A percentile compares a stretch with the other conserved stretches of the same genome.
Conservation (phyloP, 352 stramenopile species). For the Phytophthora nicotianae region DNA sequence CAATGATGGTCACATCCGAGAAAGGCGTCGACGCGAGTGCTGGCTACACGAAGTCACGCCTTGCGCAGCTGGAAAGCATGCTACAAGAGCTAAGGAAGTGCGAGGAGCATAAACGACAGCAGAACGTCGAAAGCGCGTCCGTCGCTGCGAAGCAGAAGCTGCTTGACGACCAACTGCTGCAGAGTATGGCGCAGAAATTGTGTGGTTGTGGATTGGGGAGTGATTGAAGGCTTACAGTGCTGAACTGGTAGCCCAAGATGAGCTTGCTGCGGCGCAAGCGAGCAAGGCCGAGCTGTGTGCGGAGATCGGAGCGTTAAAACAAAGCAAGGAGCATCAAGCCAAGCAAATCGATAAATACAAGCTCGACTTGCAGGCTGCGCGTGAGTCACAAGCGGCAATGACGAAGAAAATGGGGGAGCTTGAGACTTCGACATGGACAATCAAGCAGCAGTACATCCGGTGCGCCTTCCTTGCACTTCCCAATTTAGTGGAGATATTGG, state of each 20-base stretch:
- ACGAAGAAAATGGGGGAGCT: slow-evolving; percentile 52
- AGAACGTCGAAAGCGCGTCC: slow-evolving; percentile 55
- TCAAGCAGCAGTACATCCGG: slow-evolving; percentile 69
- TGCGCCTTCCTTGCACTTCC: slow-evolving; percentile 19
- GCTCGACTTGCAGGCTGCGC: slow-evolving; percentile 47
- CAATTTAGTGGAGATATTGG: neutral
- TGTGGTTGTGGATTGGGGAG: neutral
- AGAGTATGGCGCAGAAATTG: slow-evolving; percentile 31
- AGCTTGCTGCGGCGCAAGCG: slow-evolving; percentile 46
- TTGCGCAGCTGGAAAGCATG: slow-evolving; percentile 59
- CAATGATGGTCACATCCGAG: slow-evolving; percentile 19
- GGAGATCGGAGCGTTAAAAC: slow-evolving; percentile 61
- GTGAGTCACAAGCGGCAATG: slow-evolving; percentile 51
- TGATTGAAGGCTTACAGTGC: neutral
- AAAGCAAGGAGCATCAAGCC: slow-evolving; percentile 46
- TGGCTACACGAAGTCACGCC: slow-evolving; percentile 22
- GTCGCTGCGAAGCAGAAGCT: slow-evolving; percentile 52
- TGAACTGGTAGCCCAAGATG: slow-evolving; percentile 52
- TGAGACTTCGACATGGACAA: slow-evolving; percentile 36
- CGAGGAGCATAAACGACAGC: slow-evolving; percentile 49
- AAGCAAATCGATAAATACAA: slow-evolving; percentile 54
- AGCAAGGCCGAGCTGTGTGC: slow-evolving; percentile 62
- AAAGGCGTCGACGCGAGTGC: slow-evolving; percentile 12
- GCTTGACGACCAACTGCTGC: slow-evolving; percentile 57
- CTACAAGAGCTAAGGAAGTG: slow-evolving; percentile 57